Conservation (phyloP, 345 rosid species). For the Euclidium syriacum region DNA sequence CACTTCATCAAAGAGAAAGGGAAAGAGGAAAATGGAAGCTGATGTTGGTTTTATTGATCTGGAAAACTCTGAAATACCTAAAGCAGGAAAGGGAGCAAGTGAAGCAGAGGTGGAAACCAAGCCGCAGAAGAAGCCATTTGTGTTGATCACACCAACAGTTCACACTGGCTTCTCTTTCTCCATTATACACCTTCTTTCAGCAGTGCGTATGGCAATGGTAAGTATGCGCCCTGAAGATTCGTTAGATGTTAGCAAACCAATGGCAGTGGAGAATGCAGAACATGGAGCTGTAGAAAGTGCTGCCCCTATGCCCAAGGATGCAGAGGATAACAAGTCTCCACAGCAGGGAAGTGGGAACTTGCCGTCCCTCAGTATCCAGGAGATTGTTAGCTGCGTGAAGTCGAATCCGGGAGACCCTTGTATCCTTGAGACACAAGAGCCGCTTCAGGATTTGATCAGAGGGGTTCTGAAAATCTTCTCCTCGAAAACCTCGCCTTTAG, state of each 20-base stretch:
- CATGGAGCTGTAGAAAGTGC: constrained; percentile 45
- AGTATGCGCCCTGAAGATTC: constrained; percentile 60
- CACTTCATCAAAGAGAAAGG: constrained; percentile 53
- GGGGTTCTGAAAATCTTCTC: constrained; percentile 91
- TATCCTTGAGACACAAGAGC: constrained; percentile 93
- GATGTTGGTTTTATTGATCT: constrained; percentile 42
- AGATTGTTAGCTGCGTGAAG: constrained; percentile 82
- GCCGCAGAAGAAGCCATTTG: constrained; percentile 77
- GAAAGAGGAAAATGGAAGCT: constrained; percentile 59
- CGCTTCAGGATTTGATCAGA: constrained; percentile 91
- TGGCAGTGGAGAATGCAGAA: constrained; percentile 42
- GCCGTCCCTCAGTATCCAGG: constrained; percentile 76
- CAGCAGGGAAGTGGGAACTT: constrained; percentile 38
- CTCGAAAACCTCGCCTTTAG: constrained; percentile 90
- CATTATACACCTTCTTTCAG: constrained; percentile 89
- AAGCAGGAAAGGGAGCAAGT: constrained; percentile 38
- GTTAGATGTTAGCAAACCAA: constrained; percentile 46
- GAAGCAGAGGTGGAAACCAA: constrained; percentile 66
- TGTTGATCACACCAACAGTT: constrained; percentile 87
- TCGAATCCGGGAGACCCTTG: constrained; percentile 94
- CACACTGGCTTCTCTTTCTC: constrained; percentile 95
- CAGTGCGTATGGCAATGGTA: constrained; percentile 87
- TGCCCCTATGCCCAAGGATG: constrained; percentile 38
- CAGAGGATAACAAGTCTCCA: constrained; percentile 37
- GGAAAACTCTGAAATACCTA: constrained; percentile 48